A percentile compares a stretch with the other conserved stretches of the same genome.
These are phyloP conservation scores for Escovopsis sp. DNA, from an alignment of 2,329 filamentous ascomycete species.

Conservation along the genomic window DNA sequence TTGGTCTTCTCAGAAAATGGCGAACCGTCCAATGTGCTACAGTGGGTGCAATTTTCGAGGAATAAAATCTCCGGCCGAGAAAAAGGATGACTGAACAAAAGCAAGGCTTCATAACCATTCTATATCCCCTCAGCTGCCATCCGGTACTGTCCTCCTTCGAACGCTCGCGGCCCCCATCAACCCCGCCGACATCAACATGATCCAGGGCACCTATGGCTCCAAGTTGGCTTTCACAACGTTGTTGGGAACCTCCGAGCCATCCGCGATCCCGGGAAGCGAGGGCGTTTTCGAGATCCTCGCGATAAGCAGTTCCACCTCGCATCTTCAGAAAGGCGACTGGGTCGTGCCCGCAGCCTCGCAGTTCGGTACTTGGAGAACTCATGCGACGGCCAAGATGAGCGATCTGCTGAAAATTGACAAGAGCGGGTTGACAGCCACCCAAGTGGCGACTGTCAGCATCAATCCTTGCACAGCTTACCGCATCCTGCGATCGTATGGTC, in stretches of 20 bases:
- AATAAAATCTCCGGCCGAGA: background rate
- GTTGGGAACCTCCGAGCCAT: conserved; percentile 62
- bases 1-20: conserved; percentile 62
- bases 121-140: conserved; percentile 58
- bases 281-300: conserved; percentile 82
- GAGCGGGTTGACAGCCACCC: conserved; percentile 54
- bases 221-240: conserved; percentile 63
- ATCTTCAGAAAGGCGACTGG: conserved; percentile 69
- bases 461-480: conserved; percentile 93
- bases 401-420: conserved; percentile 56
- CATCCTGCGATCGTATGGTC: conserved; percentile 71
- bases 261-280: conserved; percentile 77
- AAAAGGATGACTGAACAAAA: too few species aligned
- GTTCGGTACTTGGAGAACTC: conserved; percentile 91
- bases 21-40: conserved; percentile 57
- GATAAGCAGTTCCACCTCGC: conserved; percentile 39
- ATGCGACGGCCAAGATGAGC: conserved; percentile 49
- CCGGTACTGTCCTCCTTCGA: conserved; percentile 56
- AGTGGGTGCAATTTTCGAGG: conserved; percentile 23
- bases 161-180: conserved; percentile 88
- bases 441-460: conserved; percentile 77
- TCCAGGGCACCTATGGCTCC: conserved; percentile 89
- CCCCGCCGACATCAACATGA: conserved; percentile 93
- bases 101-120: conserved; percentile 56
- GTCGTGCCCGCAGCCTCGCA: conserved; percentile 73